phyloP scores from a whole-genome alignment of 139 green algal species.

The Ulvella scutata region DNA sequence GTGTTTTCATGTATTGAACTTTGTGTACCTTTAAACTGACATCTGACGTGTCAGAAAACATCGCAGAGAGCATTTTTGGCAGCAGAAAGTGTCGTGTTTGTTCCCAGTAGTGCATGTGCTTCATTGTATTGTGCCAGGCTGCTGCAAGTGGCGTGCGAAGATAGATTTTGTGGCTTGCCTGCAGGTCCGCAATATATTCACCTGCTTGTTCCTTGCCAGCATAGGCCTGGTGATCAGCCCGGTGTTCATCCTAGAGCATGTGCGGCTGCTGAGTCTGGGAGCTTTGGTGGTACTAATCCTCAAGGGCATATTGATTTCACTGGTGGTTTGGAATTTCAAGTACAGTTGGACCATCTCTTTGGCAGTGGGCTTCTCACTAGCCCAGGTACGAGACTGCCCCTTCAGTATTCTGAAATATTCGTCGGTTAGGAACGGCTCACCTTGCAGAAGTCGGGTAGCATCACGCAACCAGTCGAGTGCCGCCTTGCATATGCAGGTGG shows the following conservation, averaged over 20 bases:
- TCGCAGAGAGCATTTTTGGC: no score
- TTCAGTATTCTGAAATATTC: no score
- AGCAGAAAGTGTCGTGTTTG: no score
- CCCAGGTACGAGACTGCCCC: slow-evolving; percentile 72
- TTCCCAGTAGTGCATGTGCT: no score
- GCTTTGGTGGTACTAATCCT: slow-evolving; percentile 47
- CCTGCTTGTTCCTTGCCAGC: slow-evolving; percentile 80
- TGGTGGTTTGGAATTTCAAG: slow-evolving; percentile 58
- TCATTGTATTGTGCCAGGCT: no score
- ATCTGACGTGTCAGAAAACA: no score
- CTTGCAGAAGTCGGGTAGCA: neutral
- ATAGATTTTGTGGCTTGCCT: neutral
- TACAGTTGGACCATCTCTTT: slow-evolving; percentile 34
- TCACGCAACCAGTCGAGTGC: no score
- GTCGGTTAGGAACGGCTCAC: neutral
- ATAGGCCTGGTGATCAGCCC: slow-evolving; percentile 87
- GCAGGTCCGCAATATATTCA: slow-evolving; percentile 49
- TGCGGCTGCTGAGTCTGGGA: slow-evolving; percentile 46
- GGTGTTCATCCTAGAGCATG: slow-evolving; percentile 72
- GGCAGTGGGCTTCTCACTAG: slow-evolving; percentile 73
- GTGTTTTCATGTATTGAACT: no score
- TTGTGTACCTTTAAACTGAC: no score
- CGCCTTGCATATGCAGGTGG: slow-evolving; percentile 36
- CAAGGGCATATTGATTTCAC: slow-evolving; percentile 64
- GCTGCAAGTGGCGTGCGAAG: neutral